Evolutionary conservation across 2,329 filamentous ascomycete genomes (phyloP).

Genomic region (Penicillium sp.): DNA sequence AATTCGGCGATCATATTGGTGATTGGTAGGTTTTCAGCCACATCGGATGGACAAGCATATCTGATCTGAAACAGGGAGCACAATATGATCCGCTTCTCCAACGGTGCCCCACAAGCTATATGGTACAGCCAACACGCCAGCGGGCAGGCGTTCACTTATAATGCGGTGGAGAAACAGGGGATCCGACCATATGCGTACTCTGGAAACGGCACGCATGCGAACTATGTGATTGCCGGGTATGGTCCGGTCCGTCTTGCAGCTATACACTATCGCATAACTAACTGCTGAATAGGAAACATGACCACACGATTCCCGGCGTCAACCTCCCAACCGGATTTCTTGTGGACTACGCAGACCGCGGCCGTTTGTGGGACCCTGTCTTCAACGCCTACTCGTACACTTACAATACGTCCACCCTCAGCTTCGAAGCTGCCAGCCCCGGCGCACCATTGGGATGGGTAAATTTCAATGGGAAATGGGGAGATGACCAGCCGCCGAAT

Average conservation of each 20-base stretch:
- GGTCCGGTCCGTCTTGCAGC: neutral
- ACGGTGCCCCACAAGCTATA: constrained; percentile 58
- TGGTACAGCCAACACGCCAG: constrained; percentile 68
- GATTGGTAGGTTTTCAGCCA: constrained; percentile 54
- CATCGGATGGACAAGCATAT: neutral
- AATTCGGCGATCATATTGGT: constrained; percentile 66
- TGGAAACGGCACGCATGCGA: constrained; percentile 66
- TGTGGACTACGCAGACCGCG: constrained; percentile 60
- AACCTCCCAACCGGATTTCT: constrained; percentile 60
- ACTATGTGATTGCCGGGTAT: constrained; percentile 62
- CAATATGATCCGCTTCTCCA: constrained; percentile 67
- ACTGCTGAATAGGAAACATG: constrained; percentile 55
- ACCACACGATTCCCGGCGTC: constrained; percentile 65
- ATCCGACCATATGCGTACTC: constrained; percentile 62
- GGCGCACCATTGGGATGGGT: constrained; percentile 59
- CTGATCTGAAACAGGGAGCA: constrained; percentile 57
- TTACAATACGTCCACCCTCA: constrained; percentile 48
- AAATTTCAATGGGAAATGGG: constrained; percentile 64
- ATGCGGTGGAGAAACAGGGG: constrained; percentile 57
- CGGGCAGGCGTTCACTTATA: constrained; percentile 67
- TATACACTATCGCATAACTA: neutral
- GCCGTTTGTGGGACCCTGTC: constrained; percentile 64
- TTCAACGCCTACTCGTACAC: constrained; percentile 61
- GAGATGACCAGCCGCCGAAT: constrained; percentile 62
- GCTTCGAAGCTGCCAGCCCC: constrained; percentile 54